phyloP scores from a whole-genome alignment of 805 yeast genomes.

The Starmera quercuum region DNA sequence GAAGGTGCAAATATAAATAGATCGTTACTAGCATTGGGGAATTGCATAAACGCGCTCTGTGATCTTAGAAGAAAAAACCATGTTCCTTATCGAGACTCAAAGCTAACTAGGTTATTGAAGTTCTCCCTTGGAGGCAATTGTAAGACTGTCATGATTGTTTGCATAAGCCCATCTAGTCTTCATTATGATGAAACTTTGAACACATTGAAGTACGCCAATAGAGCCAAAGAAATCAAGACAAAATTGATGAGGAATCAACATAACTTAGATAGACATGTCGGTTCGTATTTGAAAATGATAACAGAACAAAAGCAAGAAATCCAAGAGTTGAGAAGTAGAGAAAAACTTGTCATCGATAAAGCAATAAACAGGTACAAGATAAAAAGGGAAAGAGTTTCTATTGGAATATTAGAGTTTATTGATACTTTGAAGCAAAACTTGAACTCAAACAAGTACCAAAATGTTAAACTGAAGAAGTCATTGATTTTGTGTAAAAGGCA shows the following conservation, averaged over 20 bases:
- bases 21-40: constrained; percentile 83
- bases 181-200: constrained; percentile 93
- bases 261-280: constrained; percentile 74
- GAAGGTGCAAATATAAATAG: constrained; percentile 95
- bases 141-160: constrained; percentile 92
- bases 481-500: constrained; percentile 29
- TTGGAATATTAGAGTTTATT: constrained; percentile 33
- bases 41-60: constrained; percentile 88
- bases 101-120: constrained; percentile 77
- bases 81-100: constrained; percentile 88
- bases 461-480: constrained; percentile 32
- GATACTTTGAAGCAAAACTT: constrained; percentile 33
- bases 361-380: constrained; percentile 27
- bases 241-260: constrained; percentile 68
- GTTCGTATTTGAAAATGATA: constrained; percentile 77
- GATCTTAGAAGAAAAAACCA: constrained; percentile 61
- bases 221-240: constrained; percentile 88
- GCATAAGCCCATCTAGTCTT: constrained; percentile 77
- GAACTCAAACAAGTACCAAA: constrained; percentile 35
- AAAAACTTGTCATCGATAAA: constrained; percentile 32
- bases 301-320: constrained; percentile 74
- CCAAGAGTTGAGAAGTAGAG: constrained; percentile 55
- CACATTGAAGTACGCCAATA: constrained; percentile 82
- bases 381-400: constrained; percentile 30
- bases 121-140: constrained; percentile 93